Evolutionary conservation across 306 rosid species (phyloP).

Genomic region (Fragaria ananassa): DNA sequence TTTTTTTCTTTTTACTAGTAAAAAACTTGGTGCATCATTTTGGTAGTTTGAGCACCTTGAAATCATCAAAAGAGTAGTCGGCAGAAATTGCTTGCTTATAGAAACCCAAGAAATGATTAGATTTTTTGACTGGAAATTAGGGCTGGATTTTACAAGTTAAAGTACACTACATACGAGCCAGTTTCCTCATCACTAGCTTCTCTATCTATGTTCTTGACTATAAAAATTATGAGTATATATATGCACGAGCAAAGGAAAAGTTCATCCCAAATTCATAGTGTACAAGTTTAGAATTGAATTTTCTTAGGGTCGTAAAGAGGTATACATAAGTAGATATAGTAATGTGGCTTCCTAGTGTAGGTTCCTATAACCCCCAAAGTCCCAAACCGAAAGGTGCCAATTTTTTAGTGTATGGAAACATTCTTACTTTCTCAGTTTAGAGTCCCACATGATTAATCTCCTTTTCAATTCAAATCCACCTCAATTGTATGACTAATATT

Average conservation of each 20-base stretch:
- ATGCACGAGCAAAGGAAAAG: neutral
- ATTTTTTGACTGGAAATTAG: neutral
- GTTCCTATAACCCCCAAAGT: neutral
- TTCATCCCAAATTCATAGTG: neutral
- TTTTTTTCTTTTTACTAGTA: neutral
- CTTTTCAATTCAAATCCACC: neutral
- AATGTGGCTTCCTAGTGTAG: neutral
- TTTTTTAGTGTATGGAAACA: neutral
- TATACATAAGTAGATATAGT: neutral
- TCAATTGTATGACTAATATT: neutral
- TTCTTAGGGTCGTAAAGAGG: neutral
- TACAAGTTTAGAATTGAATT: neutral
- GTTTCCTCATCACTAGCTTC: neutral
- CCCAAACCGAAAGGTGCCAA: slow-evolving; percentile 1
- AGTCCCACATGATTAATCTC: neutral
- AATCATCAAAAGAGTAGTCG: neutral
- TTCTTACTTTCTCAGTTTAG: neutral
- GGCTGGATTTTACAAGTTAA: neutral
- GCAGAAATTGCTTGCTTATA: neutral
- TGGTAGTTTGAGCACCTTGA: neutral
- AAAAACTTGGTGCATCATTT: neutral
- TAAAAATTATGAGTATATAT: neutral
- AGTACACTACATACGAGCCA: neutral
- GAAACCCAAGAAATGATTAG: neutral
- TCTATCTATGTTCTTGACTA: neutral